A percentile compares a stretch with the other conserved stretches of the same genome.
Evolutionary conservation across 1,139 yeast genomes (phyloP).

Genomic region (Saccharomycopsis hybrid): DNA sequence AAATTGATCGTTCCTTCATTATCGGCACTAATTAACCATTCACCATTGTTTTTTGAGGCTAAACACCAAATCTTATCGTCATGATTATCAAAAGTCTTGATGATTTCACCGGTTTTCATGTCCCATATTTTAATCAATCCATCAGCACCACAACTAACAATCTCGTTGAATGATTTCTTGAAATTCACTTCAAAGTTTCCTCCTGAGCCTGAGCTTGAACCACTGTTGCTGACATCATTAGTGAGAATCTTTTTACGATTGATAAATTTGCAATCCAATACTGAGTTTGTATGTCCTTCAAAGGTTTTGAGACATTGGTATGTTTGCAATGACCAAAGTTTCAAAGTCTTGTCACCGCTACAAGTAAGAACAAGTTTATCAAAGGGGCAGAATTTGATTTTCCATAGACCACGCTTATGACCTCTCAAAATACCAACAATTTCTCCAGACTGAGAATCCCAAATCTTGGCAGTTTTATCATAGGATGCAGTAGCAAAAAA

Average conservation of each 20-base stretch:
- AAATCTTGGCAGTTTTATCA: slow-evolving; percentile 83
- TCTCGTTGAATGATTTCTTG: slow-evolving; percentile 18
- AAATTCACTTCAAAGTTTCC: slow-evolving; percentile 4
- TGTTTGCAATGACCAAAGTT: slow-evolving; percentile 80
- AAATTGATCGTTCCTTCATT: slow-evolving; percentile 88
- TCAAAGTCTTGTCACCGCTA: slow-evolving; percentile 86
- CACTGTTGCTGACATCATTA: slow-evolving; percentile 7
- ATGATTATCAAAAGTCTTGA: slow-evolving; percentile 55
- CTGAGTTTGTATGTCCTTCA: slow-evolving; percentile 93
- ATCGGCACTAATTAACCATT: slow-evolving; percentile 74
- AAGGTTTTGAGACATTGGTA: slow-evolving; percentile 73
- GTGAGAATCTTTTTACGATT: slow-evolving; percentile 46
- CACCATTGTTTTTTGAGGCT: slow-evolving; percentile 59
- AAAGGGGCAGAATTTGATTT: slow-evolving; percentile 70
- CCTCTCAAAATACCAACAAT: slow-evolving; percentile 78
- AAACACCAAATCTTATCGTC: slow-evolving; percentile 94
- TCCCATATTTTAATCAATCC: slow-evolving; percentile 94
- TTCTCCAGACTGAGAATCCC: slow-evolving; percentile 82
- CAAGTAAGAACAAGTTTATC: slow-evolving; percentile 74
- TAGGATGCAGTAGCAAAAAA: slow-evolving; percentile 92
- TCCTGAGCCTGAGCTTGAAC: background rate
- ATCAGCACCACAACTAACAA: slow-evolving; percentile 88
- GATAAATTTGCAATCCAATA: slow-evolving; percentile 71
- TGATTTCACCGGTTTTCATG: slow-evolving; percentile 63
- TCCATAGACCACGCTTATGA: slow-evolving; percentile 94